phyloP scores from a whole-genome alignment of 2,329 filamentous ascomycete genomes.

The Trichoderma harzianum region DNA sequence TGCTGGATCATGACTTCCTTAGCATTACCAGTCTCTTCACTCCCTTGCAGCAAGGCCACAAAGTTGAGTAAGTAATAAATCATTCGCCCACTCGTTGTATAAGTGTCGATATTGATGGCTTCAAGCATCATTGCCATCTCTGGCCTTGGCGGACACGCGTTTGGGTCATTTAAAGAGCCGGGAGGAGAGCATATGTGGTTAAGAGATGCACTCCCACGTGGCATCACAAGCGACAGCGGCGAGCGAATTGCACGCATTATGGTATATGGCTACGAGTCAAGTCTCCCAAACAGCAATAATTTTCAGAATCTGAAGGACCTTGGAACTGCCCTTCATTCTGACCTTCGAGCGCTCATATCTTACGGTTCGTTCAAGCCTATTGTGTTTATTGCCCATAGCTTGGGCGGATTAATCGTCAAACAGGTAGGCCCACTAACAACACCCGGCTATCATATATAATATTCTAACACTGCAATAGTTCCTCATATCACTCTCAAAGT shows the following conservation, averaged over 20 bases:
- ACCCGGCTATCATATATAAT: neutral
- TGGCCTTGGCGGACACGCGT: neutral
- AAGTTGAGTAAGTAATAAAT: neutral
- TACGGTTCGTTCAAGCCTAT: neutral
- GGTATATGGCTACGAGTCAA: neutral
- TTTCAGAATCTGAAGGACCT: neutral
- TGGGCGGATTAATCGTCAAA: neutral
- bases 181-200: neutral
- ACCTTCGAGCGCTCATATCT: neutral
- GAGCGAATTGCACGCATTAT: neutral
- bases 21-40: neutral
- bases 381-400: neutral
- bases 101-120: neutral
- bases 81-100: neutral
- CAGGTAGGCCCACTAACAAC: neutral
- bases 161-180: neutral
- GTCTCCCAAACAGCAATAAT: neutral
- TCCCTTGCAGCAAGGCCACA: neutral
- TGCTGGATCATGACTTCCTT: neutral
- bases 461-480: neutral
- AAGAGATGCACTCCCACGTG: neutral
- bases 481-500: neutral
- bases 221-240: neutral
- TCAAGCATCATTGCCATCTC: neutral
- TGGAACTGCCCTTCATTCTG: neutral